These are phyloP conservation scores for Musa beccarii DNA, from an alignment of 176 grass and related monocot species.

Conservation along the genomic window DNA sequence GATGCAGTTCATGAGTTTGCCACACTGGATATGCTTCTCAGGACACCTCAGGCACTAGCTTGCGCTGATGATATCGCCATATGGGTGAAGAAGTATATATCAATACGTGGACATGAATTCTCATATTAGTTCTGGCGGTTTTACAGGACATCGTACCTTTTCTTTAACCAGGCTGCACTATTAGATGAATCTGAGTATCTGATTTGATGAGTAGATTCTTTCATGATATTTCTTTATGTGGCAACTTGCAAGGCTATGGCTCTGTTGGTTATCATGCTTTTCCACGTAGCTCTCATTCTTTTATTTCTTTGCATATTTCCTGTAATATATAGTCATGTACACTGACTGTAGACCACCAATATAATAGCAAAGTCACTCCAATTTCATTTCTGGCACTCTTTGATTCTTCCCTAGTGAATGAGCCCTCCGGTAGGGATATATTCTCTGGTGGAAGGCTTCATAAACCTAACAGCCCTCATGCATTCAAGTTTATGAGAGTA, in stretches of 20 bases:
- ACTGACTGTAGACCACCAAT: not conserved
- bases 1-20: conserved; percentile 20
- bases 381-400: too few relatives aligned
- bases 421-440: too few relatives aligned
- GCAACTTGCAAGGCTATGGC: not conserved
- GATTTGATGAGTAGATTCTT: not conserved
- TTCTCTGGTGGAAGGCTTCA: not conserved
- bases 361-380: not conserved
- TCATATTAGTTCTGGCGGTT: not conserved
- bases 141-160: not conserved
- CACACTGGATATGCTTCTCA: conserved; percentile 11
- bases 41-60: conserved; percentile 6
- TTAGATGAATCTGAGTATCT: not conserved
- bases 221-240: not conserved
- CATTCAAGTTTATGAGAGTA: too few relatives aligned
- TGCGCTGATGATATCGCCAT: conserved; percentile 11
- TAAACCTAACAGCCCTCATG: too few relatives aligned
- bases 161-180: not conserved
- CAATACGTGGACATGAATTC: conserved; percentile 8
- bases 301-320: not conserved
- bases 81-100: conserved; percentile 20
- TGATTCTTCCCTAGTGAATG: too few relatives aligned
- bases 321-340: not conserved
- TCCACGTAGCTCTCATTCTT: not conserved
- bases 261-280: not conserved